These are phyloP conservation scores for Paramecium caudatum DNA, from an alignment of 73 alveolate species.

Conservation along the genomic window DNA sequence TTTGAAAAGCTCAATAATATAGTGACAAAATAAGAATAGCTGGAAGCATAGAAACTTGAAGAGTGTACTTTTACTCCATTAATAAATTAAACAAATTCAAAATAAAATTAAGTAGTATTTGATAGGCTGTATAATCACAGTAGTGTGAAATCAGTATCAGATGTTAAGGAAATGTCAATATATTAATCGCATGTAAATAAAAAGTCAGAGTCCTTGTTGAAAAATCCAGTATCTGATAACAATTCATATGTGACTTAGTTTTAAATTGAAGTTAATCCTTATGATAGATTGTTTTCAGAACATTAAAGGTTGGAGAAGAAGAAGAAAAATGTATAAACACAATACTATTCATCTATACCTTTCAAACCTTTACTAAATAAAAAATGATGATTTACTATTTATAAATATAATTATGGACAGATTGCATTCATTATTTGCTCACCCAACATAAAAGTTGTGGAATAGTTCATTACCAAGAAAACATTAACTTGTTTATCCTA, in stretches of 20 bases:
- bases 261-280: conserved; percentile 14
- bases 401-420: conserved; percentile 27
- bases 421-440: conserved; percentile 26
- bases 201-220: neutral
- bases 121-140: conserved; percentile 40
- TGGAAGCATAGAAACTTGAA: neutral
- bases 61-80: conserved; percentile 46
- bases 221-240: neutral
- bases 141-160: neutral
- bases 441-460: conserved; percentile 52
- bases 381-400: neutral
- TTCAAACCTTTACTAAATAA: conserved; percentile 5
- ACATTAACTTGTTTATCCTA: conserved; percentile 31
- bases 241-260: conserved; percentile 14
- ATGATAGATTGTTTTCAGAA: conserved; percentile 40
- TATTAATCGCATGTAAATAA: conserved; percentile 2
- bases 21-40: neutral
- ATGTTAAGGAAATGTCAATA: neutral
- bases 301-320: conserved; percentile 19
- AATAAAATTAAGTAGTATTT: neutral
- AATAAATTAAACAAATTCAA: neutral
- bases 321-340: neutral
- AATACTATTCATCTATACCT: conserved; percentile 4
- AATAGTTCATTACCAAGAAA: neutral
- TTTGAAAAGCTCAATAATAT: conserved; percentile 15